These are phyloP conservation scores for Porcisia hertigi DNA, from an alignment of 208 protist genomes.

Conservation along the genomic window DNA sequence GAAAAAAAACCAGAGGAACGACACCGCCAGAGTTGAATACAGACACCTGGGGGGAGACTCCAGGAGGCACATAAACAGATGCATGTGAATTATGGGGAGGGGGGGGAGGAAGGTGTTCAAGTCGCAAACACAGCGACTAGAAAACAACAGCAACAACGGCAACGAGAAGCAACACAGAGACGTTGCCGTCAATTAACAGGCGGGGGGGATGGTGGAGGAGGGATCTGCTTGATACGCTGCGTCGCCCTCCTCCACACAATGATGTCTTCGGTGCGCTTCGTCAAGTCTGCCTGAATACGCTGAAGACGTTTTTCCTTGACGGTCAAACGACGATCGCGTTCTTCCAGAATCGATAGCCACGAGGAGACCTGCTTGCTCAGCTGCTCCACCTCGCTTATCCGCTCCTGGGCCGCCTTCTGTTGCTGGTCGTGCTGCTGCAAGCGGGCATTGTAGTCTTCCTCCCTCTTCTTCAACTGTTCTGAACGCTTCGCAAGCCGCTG, in stretches of 20 bases:
- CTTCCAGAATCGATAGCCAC: conserved; percentile 79
- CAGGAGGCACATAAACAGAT: too few relatives aligned
- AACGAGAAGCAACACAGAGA: not conserved
- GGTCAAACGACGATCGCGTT: conserved; percentile 52
- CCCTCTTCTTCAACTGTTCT: conserved; percentile 29
- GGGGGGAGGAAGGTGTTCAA: not conserved
- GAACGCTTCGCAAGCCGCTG: conserved; percentile 34
- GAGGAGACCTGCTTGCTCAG: conserved; percentile 61
- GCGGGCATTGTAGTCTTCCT: conserved; percentile 41
- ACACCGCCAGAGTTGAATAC: not conserved
- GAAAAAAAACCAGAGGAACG: not conserved
- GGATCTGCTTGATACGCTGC: conserved; percentile 35
- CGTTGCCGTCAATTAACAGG: conserved; percentile 12
- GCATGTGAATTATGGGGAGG: not conserved
- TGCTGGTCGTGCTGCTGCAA: conserved; percentile 50
- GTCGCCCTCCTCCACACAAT: conserved; percentile 40
- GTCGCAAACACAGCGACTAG: not conserved
- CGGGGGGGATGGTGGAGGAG: conserved; percentile 33
- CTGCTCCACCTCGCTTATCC: conserved; percentile 66
- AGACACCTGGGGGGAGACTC: not conserved
- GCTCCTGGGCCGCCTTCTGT: conserved; percentile 56
- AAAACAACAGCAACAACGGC: not conserved
- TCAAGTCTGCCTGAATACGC: conserved; percentile 58
- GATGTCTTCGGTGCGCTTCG: conserved; percentile 61
- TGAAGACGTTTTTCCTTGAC: conserved; percentile 69